A percentile compares a stretch with the other conserved stretches of the same genome.
Conservation (phyloP, 2,329 filamentous ascomycete species). For the Didymella segeticola region DNA sequence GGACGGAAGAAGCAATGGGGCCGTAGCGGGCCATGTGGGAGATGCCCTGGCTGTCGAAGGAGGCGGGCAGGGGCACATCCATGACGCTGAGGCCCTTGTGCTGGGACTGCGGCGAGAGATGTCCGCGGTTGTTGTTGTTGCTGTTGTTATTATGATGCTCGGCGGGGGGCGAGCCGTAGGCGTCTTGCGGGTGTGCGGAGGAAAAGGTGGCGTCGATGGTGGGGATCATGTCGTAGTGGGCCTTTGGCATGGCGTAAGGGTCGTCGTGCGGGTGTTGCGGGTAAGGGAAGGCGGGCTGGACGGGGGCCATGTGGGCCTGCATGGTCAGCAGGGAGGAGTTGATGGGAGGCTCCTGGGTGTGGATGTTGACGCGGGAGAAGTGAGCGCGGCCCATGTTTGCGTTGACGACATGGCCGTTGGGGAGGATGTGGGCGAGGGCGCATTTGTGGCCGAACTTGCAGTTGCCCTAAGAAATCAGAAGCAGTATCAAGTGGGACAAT, state of each 20-base stretch:
- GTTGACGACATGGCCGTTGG: slow-evolving; percentile 91
- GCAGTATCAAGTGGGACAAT: neutral
- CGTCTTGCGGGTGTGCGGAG: slow-evolving; percentile 39
- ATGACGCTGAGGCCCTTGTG: slow-evolving; percentile 82
- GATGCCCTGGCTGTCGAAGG: slow-evolving; percentile 94
- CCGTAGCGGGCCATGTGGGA: slow-evolving; percentile 90
- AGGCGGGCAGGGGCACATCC: slow-evolving; percentile 90
- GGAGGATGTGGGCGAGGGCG: slow-evolving; percentile 93
- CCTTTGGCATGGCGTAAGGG: slow-evolving; percentile 41
- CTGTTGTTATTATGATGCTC: too few species aligned
- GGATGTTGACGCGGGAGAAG: slow-evolving; percentile 72
- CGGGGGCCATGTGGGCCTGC: slow-evolving; percentile 55
- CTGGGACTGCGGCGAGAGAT: slow-evolving; percentile 77
- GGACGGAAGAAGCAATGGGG: slow-evolving; percentile 89
- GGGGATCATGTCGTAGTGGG: slow-evolving; percentile 58
- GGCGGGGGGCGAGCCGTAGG: slow-evolving; percentile 84
- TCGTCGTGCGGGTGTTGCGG: slow-evolving; percentile 54
- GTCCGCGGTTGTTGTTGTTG: slow-evolving; percentile 71
- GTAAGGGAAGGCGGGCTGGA: slow-evolving; percentile 52
- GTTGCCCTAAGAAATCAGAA: slow-evolving; percentile 71
- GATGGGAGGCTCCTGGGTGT: slow-evolving; percentile 73
- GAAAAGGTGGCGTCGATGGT: slow-evolving; percentile 66
- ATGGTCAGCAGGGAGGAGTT: slow-evolving; percentile 74
- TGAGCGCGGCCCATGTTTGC: slow-evolving; percentile 61
- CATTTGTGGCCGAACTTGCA: slow-evolving; percentile 99